Conservation (phyloP, 2,329 filamentous ascomycete species). For the Tolypocladium ophioglossoides region DNA sequence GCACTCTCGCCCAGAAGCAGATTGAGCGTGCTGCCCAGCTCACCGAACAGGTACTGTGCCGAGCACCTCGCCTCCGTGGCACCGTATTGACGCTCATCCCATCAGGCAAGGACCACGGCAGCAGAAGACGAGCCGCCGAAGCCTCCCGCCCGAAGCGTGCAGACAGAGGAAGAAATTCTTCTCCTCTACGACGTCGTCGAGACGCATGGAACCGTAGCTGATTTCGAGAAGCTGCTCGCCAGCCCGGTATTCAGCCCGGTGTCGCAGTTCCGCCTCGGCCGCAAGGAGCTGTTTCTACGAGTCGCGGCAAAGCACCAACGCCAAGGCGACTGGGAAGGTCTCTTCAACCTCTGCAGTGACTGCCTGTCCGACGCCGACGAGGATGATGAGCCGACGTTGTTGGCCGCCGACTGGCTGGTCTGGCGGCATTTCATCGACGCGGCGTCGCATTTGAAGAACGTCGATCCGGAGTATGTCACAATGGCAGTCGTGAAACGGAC, state of each 20-base stretch:
- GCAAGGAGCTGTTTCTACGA: constrained; percentile 37
- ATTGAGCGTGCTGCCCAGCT: constrained; percentile 37
- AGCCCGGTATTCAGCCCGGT: constrained; percentile 31
- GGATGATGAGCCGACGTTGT: constrained; percentile 24
- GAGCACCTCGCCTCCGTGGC: background rate
- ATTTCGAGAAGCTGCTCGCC: constrained; percentile 27
- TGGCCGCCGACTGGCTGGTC: constrained; percentile 34
- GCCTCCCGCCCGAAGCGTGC: constrained; percentile 20
- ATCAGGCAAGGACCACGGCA: constrained; percentile 10
- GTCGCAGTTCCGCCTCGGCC: constrained; percentile 32
- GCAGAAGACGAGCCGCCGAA: constrained; percentile 10
- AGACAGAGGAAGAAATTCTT: constrained; percentile 38
- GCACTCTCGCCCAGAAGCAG: constrained; percentile 38
- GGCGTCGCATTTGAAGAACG: constrained; percentile 20
- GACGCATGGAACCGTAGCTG: constrained; percentile 29
- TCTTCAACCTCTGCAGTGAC: constrained; percentile 32
- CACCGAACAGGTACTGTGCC: constrained; percentile 27
- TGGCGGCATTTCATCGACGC: constrained; percentile 30
- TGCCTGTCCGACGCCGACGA: constrained; percentile 30
- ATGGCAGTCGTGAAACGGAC: too few species aligned
- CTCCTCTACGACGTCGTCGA: constrained; percentile 37
- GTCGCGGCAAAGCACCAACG: constrained; percentile 25
- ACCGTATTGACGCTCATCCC: background rate
- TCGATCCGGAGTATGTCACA: constrained; percentile 21
- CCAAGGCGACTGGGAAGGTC: constrained; percentile 27